These are phyloP conservation scores for Agrocybe praecox DNA, from an alignment of 768 basidiomycete species.

Conservation along the genomic window DNA sequence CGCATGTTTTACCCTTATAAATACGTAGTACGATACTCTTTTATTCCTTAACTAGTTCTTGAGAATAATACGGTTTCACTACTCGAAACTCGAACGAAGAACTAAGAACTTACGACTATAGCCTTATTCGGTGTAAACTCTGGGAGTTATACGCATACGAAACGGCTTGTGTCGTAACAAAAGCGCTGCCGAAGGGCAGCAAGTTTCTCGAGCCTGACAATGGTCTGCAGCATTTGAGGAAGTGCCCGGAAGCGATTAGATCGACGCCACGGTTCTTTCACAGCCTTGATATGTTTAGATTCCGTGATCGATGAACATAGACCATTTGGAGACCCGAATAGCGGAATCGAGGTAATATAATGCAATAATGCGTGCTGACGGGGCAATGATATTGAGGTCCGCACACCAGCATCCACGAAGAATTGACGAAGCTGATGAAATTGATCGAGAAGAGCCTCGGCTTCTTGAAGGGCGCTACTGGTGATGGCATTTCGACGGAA, in stretches of 20 bases:
- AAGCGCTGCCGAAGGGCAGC: slow-evolving; percentile 18
- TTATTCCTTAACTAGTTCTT: too few relatives aligned
- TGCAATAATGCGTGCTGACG: slow-evolving; percentile 34
- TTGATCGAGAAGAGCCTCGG: slow-evolving; percentile 8
- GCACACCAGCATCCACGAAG: slow-evolving; percentile 16
- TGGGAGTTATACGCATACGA: too few relatives aligned
- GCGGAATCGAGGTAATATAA: slow-evolving; percentile 21
- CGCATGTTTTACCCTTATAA: too few relatives aligned
- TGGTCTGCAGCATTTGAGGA: slow-evolving; percentile 21
- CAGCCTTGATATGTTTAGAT: slow-evolving; percentile 33
- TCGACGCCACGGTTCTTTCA: slow-evolving; percentile 33
- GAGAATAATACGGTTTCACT: too few relatives aligned
- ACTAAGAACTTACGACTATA: too few relatives aligned
- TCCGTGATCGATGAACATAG: slow-evolving; percentile 39
- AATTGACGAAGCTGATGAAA: slow-evolving; percentile 25
- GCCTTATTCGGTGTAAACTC: too few relatives aligned
- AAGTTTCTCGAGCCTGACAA: slow-evolving; percentile 33
- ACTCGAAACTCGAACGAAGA: too few relatives aligned
- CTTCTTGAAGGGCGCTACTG: slow-evolving; percentile 15
- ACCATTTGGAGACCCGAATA: slow-evolving; percentile 35
- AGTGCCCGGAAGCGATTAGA: slow-evolving; percentile 28
- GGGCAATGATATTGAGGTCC: slow-evolving; percentile 24
- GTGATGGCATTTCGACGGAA: slow-evolving; percentile 15
- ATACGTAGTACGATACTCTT: too few relatives aligned
- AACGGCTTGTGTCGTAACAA: too few relatives aligned